phyloP scores from a whole-genome alignment of 768 basidiomycete genomes.

The Macrolepiota dolichaula region DNA sequence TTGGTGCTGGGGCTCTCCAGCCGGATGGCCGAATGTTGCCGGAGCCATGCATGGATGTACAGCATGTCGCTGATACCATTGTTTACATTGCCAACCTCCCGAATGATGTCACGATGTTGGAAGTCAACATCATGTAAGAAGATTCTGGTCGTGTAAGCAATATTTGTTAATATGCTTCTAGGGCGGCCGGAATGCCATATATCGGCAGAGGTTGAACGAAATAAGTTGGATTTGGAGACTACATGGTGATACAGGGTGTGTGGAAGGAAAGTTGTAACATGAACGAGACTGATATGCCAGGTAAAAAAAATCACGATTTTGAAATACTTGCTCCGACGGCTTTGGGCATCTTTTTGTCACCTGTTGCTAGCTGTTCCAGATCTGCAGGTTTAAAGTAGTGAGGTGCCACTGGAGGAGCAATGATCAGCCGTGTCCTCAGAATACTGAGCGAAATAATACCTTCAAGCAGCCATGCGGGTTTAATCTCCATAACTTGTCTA shows the following conservation, averaged over 20 bases:
- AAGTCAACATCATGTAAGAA: constrained; percentile 68
- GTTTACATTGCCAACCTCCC: constrained; percentile 73
- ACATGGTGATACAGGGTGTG: not conserved
- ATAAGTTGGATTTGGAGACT: not conserved
- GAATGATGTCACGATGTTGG: constrained; percentile 63
- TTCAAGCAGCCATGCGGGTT: constrained; percentile 91
- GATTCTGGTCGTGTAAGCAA: not conserved
- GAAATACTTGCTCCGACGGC: constrained; percentile 41
- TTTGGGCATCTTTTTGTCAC: constrained; percentile 96
- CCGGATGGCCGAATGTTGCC: constrained; percentile 55
- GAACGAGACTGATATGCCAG: not conserved
- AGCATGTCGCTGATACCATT: constrained; percentile 68
- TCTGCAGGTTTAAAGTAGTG: constrained; percentile 93
- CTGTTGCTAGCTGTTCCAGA: constrained; percentile 71
- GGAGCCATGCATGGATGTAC: constrained; percentile 68
- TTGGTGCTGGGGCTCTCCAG: constrained; percentile 55
- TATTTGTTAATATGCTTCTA: constrained; percentile 5
- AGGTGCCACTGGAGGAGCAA: constrained; percentile 67
- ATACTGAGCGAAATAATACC: constrained; percentile 34
- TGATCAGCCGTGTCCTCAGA: constrained; percentile 4
- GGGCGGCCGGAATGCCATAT: constrained; percentile 27
- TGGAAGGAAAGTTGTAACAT: not conserved
- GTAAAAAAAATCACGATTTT: constrained; percentile 16
- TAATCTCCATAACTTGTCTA: constrained; percentile 97
- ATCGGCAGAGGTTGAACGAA: constrained; percentile 26